Base-by-base conservation (phyloP, 805 yeast species). In the Wickerhamomyces pijperi region DNA sequence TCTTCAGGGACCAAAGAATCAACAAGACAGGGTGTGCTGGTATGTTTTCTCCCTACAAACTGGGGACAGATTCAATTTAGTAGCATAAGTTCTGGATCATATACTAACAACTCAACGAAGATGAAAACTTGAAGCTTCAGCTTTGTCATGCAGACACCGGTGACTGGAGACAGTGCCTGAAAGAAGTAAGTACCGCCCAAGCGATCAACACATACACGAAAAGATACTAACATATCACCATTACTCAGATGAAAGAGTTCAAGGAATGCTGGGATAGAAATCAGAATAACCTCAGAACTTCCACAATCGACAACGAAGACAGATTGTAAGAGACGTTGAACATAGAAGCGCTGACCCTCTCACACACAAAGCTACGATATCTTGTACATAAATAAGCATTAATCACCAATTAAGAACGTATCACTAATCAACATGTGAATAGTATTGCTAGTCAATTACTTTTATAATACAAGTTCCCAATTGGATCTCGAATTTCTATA, bases 71-170 rank as follows among this genome's bases (percentile, higher is more conserved):
- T n/a, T n/a, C n/a, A n/a, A n/a, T n/a, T 15, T 17, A 18, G 13
- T 3, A 25, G 33, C 29, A 16, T 16, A 9, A 8, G 29, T 3
- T 19, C 16, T 14, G 14, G 6, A 13, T 15, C 6, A 8, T n/a
- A 20, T 9, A n/a, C 23, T 18, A 12, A 39, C 52, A 21, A 16
- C 44, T 39, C 23, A 11, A 4, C 3, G 18, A 48, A 63, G 81
- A 70, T 23, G 88, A 84, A 51, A 84, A 84, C 49, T 58, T 78
- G 52, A 74, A 74, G 14, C 60, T 84, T 25, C 84, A 79, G 38
- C 58, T 83, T 28, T 84, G 95, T 48, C 87, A 81, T 53, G 87
- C 86, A 3, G 94, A 82, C 42, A 79, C 78, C 1, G 75, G 75
- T 21, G 94, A 84, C 53, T 84, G 95, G 95, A 61, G 94, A 39